Base-by-base conservation (phyloP, 441 rosid genomes). In the Manihot esculenta region DNA sequence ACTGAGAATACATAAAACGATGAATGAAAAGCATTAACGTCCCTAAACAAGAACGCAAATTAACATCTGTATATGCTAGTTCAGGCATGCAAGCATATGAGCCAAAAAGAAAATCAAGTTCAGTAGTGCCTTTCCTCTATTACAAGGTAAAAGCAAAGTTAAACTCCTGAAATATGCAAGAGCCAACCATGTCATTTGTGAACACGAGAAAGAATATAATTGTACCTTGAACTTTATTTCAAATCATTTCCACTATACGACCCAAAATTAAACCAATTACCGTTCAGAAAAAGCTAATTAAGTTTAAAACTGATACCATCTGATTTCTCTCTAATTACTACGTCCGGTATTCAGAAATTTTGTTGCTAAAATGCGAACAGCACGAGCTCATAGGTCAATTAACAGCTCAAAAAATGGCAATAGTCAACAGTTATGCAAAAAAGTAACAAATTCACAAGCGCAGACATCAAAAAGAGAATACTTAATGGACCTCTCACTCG, bases 401-500 rank as follows among this genome's bases (percentile, higher is more conserved):
- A 38, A 30, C 41, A 15, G 62, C 42, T 8, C 33, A 26, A 18
- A 7, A 3, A 35, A 33, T 17, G 47, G 3, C 2, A 9, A 48
- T 48, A 26, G 21, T 20, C 20, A 41, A 27, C n/a, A 48, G 35
- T 64, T 30, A 11, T 2, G 44, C 47, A 61, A 33, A 64, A 57
- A 27, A 10, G 47, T 38, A 35, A 49, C 11, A 6, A 12, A 45
- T n/a, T 17, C 55, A 74, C 58, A 66, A 18, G 30, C 17, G 23
- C n/a, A 11, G 44, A 21, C 24, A 51, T 55, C 70, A 76, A 76
- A 47, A n/a, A 64, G 12, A 63, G 38, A 33, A 33, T 33, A n/a
- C n/a, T n/a, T n/a, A 33, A 33, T 33, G 38, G 38, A 33, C n/a
- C n/a, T 53, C 56, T 53, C 27, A 53, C 57, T 76, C 35, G 20